These are phyloP conservation scores for Russula vinacea DNA, from an alignment of 768 basidiomycete genomes.

Conservation along the genomic window DNA sequence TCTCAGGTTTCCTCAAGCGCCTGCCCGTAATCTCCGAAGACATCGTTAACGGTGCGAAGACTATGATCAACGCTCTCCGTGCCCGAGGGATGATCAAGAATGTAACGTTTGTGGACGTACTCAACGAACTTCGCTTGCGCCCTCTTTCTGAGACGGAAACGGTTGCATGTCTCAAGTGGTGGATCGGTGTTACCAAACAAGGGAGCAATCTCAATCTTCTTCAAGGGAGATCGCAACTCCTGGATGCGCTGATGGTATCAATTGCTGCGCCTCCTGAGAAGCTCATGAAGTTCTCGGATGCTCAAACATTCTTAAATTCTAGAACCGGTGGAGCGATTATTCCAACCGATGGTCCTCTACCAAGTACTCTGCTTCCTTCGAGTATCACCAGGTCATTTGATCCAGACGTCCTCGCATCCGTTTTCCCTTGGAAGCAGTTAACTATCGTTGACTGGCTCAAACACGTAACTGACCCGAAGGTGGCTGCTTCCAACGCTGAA, in stretches of 20 bases:
- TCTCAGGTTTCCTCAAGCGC: conserved; percentile 71
- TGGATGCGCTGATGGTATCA: conserved; percentile 66
- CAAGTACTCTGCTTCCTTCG: conserved; percentile 66
- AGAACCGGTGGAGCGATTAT: conserved; percentile 54
- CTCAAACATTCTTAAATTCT: conserved; percentile 70
- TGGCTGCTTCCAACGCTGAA: conserved; percentile 44
- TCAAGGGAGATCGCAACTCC: conserved; percentile 55
- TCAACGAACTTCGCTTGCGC: conserved; percentile 66
- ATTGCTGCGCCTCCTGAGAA: conserved; percentile 45
- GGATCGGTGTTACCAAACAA: conserved; percentile 51
- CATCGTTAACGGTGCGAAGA: conserved; percentile 52
- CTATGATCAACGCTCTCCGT: conserved; percentile 60
- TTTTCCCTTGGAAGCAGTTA: conserved; percentile 81
- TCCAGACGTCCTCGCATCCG: conserved; percentile 44
- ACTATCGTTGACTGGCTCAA: conserved; percentile 71
- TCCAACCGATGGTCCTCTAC: conserved; percentile 71
- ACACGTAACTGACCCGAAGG: conserved; percentile 52
- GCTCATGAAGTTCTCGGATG: conserved; percentile 64
- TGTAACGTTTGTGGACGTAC: conserved; percentile 79
- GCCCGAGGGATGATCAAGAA: conserved; percentile 62
- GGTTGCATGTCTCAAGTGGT: conserved; percentile 85
- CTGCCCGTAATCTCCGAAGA: conserved; percentile 70
- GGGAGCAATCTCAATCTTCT: conserved; percentile 39
- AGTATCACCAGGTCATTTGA: conserved; percentile 59
- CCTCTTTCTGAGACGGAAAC: conserved; percentile 73